phyloP scores from a whole-genome alignment of 371 early-diverging fungal genomes.

The Mucor circinelloides region DNA sequence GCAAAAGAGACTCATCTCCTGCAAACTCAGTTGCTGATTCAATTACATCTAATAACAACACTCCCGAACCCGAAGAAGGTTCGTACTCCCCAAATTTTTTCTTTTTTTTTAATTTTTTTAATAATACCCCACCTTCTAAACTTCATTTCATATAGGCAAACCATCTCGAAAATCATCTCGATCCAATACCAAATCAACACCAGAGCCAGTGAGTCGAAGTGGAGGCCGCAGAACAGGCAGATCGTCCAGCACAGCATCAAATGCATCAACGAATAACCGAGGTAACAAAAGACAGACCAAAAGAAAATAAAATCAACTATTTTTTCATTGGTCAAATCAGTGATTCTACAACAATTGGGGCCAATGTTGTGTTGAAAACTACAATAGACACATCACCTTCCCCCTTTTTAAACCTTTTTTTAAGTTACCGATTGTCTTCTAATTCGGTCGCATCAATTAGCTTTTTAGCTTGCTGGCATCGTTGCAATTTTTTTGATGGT shows the following conservation, averaged over 20 bases:
- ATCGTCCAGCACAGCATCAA: slow-evolving; percentile 19
- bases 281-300: slow-evolving; percentile 30
- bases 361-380: not conserved
- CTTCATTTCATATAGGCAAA: slow-evolving; percentile 10
- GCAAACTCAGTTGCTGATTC: slow-evolving; percentile 55
- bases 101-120: not conserved
- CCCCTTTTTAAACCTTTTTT: not conserved
- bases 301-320: slow-evolving; percentile 16
- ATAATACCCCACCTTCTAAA: not conserved
- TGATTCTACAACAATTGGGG: slow-evolving; percentile 9
- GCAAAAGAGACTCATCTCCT: slow-evolving; percentile 57
- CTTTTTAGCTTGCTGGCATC: not conserved
- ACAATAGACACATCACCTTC: not conserved
- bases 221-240: slow-evolving; percentile 17
- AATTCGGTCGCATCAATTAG: not conserved
- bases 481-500: not conserved
- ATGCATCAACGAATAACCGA: not conserved
- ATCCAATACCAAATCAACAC: slow-evolving; percentile 28
- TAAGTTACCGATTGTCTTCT: not conserved
- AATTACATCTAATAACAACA: slow-evolving; percentile 62
- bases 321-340: slow-evolving; percentile 6
- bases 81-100: not conserved
- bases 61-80: slow-evolving; percentile 65
- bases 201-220: slow-evolving; percentile 25
- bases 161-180: slow-evolving; percentile 29